phyloP scores from a whole-genome alignment of 352 stramenopile genomes.

The Phytopythium mirpurense region DNA sequence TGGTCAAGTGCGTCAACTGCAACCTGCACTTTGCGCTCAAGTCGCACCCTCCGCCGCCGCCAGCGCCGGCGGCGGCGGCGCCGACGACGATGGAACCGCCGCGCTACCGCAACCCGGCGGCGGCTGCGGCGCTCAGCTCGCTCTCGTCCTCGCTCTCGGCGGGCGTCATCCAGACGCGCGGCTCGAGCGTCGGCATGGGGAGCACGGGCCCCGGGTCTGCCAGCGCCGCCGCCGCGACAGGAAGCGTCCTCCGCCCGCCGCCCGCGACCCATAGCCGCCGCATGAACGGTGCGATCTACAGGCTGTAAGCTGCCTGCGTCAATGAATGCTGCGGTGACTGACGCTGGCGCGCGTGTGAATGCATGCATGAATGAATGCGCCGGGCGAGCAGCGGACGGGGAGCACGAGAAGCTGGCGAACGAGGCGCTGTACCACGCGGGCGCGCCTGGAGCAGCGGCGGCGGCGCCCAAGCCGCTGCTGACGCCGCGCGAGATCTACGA shows the following conservation, averaged over 20 bases:
- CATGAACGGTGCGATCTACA: constrained; percentile 54
- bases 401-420: constrained; percentile 71
- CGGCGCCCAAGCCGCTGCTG: constrained; percentile 42
- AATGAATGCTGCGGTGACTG: no score
- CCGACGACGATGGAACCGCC: constrained; percentile 9
- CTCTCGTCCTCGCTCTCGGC: constrained; percentile 51
- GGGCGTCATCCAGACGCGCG: constrained; percentile 38
- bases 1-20: constrained; percentile 70
- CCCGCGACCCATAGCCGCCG: constrained; percentile 18
- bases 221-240: constrained; percentile 7
- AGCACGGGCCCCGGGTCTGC: constrained; percentile 9
- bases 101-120: constrained; percentile 56
- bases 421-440: constrained; percentile 30
- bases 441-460: constrained; percentile 12
- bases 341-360: no score
- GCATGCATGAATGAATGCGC: no score
- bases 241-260: neutral
- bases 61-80: neutral
- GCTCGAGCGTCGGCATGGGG: constrained; percentile 28
- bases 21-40: constrained; percentile 75
- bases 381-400: constrained; percentile 49
- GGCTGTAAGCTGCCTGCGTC: no score
- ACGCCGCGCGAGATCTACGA: constrained; percentile 94
- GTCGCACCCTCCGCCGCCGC: constrained; percentile 15
- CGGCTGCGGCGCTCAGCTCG: constrained; percentile 58